A percentile compares a stretch with the other conserved stretches of the same genome.
Evolutionary conservation across 2,329 filamentous ascomycete species (phyloP).

Genomic region (Penicillium sp.): DNA sequence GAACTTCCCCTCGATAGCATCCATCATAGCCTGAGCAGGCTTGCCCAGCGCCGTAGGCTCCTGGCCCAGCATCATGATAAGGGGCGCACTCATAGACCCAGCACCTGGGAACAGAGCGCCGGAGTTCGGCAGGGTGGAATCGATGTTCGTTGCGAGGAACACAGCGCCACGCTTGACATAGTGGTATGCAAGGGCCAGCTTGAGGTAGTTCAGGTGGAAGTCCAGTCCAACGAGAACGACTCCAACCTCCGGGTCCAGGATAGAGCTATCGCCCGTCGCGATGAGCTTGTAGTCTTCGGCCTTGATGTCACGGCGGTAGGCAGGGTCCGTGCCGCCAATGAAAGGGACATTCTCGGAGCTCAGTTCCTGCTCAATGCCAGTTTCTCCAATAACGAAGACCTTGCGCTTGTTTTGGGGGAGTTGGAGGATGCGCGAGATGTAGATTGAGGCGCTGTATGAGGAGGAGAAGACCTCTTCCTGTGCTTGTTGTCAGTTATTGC

Average conservation of each 20-base stretch:
- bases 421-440: conserved; percentile 89
- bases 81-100: conserved; percentile 76
- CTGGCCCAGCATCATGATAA: conserved; percentile 71
- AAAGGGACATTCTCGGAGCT: conserved; percentile 76
- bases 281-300: conserved; percentile 80
- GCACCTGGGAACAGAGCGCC: conserved; percentile 89
- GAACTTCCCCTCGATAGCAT: conserved; percentile 96
- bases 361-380: conserved; percentile 88
- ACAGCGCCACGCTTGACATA: conserved; percentile 80
- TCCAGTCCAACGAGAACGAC: conserved; percentile 89
- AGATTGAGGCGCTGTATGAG: conserved; percentile 91
- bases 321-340: conserved; percentile 84
- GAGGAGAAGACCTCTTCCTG: conserved; percentile 94
- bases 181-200: conserved; percentile 80
- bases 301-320: conserved; percentile 75
- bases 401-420: conserved; percentile 81
- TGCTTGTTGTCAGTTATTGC: conserved; percentile 3
- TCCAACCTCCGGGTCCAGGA: conserved; percentile 85
- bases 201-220: conserved; percentile 94
- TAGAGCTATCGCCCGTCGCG: conserved; percentile 68
- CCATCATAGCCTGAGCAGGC: conserved; percentile 99
- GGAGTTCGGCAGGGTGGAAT: conserved; percentile 83
- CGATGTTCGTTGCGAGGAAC: conserved; percentile 92
- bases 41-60: conserved; percentile 84
- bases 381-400: conserved; percentile 91